Conservation (phyloP, 176 grass and related monocot species). For the Dendrocalamus sinicus region DNA sequence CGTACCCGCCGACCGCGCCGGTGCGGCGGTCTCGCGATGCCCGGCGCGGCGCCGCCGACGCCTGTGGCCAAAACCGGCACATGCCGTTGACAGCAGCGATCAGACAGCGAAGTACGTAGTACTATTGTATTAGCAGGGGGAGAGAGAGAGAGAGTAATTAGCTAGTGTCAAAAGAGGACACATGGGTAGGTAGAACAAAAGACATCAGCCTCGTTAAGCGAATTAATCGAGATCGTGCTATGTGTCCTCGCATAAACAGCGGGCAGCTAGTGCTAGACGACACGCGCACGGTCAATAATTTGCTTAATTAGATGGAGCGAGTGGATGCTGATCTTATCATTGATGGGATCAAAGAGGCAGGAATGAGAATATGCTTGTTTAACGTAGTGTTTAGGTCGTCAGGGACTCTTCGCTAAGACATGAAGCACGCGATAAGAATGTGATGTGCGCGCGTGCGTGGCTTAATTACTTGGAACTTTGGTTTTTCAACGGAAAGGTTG, state of each 20-base stretch:
- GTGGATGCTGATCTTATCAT: background rate
- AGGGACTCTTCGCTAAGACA: slow-evolving; percentile 28
- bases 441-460: background rate
- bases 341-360: slow-evolving; percentile 47
- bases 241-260: background rate
- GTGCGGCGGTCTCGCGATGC: slow-evolving; percentile 39
- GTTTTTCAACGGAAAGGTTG: background rate
- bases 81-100: background rate
- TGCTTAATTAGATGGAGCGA: background rate
- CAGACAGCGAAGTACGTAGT: background rate
- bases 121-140: background rate
- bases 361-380: background rate
- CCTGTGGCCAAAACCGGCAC: background rate
- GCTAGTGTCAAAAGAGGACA: background rate
- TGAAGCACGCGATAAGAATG: slow-evolving; percentile 10
- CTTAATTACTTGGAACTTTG: background rate
- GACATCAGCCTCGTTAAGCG: background rate
- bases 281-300: slow-evolving; percentile 3
- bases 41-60: slow-evolving; percentile 23
- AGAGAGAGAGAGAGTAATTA: background rate
- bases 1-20: background rate
- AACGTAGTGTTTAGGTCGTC: slow-evolving; percentile 12
- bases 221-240: background rate
- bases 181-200: background rate
- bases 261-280: background rate